These are phyloP conservation scores for Cadophora malorum DNA, from an alignment of 2,329 filamentous ascomycete genomes.

Conservation along the genomic window DNA sequence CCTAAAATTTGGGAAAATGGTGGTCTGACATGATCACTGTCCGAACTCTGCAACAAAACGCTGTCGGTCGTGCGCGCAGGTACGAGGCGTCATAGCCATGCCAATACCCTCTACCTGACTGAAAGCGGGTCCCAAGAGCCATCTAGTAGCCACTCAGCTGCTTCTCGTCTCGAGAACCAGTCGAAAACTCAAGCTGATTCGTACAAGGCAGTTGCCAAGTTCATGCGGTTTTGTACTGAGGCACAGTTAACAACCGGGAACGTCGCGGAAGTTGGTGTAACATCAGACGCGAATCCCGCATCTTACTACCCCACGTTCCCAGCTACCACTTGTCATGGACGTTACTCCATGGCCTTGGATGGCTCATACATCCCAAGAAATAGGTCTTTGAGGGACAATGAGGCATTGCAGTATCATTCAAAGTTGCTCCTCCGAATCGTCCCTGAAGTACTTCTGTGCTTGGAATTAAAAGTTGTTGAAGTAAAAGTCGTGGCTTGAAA, in stretches of 20 bases:
- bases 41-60: too few relatives aligned
- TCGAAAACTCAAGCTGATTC: neutral
- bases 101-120: neutral
- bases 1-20: too few relatives aligned
- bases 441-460: neutral
- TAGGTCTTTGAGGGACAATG: neutral
- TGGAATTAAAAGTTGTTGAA: too few relatives aligned
- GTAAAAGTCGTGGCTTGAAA: too few relatives aligned
- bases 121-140: neutral
- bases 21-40: too few relatives aligned
- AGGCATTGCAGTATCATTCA: too few relatives aligned
- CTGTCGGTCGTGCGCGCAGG: neutral
- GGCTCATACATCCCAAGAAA: neutral
- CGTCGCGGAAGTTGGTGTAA: neutral
- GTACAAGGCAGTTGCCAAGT: neutral
- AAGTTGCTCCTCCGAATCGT: neutral
- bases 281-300: neutral
- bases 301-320: too few relatives aligned
- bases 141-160: neutral
- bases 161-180: neutral
- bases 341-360: too few relatives aligned
- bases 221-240: neutral
- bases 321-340: too few relatives aligned
- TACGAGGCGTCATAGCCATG: neutral
- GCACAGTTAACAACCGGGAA: neutral